phyloP scores from a whole-genome alignment of 1,284 basidiomycete species.

The Inonotus obliquus region DNA sequence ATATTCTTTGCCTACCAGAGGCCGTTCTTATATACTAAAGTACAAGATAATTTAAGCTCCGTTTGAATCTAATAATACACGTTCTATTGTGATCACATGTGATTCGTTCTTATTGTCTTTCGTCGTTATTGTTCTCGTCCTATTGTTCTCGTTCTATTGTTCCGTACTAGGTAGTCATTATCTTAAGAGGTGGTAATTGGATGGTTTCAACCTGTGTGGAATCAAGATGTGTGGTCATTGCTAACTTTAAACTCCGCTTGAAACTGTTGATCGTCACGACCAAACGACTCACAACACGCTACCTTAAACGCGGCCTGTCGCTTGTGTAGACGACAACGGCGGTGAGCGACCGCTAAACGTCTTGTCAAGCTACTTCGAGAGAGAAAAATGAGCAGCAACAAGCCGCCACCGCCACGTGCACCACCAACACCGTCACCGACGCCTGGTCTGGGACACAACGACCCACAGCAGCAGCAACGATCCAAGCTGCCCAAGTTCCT shows the following conservation, averaged over 20 bases:
- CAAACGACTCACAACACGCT: background rate
- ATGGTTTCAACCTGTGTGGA: background rate
- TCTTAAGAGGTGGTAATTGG: too few relatives aligned
- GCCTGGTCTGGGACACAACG: conserved; percentile 18
- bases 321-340: conserved; percentile 1
- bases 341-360: conserved; percentile 6
- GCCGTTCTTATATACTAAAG: too few relatives aligned
- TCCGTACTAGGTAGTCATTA: too few relatives aligned
- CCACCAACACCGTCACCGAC: conserved; percentile 16
- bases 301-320: background rate
- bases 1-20: too few relatives aligned
- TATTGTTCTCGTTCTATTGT: too few relatives aligned
- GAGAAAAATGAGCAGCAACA: conserved; percentile 6
- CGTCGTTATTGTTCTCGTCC: too few relatives aligned
- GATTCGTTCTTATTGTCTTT: too few relatives aligned
- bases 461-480: conserved; percentile 16
- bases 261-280: conserved; percentile 5
- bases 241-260: conserved; percentile 2
- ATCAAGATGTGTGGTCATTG: background rate
- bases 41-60: too few relatives aligned
- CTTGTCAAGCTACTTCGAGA: background rate
- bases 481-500: conserved; percentile 60
- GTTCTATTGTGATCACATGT: too few relatives aligned
- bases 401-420: conserved; percentile 19
- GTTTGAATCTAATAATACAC: too few relatives aligned